Base-by-base conservation (phyloP, 169 alveolate species). In the Plasmodium yoelii region DNA sequence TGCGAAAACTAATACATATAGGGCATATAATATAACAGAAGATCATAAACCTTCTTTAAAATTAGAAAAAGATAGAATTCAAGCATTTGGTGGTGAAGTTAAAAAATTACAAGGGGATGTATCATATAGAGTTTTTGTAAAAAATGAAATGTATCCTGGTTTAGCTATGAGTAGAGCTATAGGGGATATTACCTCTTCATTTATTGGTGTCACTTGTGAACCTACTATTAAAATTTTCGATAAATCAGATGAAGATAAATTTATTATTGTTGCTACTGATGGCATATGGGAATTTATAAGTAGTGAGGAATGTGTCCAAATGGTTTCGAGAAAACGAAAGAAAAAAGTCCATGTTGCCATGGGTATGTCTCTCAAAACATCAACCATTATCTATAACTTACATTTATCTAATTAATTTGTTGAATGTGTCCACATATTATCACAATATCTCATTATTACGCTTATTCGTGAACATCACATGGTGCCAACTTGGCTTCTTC, bases 111-210 rank as follows among this genome's bases (percentile, higher is more conserved):
- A 93, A 34, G 95, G 96, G 26, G 97, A 94, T 80, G 92, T 91
- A n/a, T 97, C 98, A 19, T 84, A 90, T 70, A 89, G 98, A 61
- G 97, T 97, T 19, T 97, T 94, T 87, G 93, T 94, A 49, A 94
- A 93, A 74, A 56, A 61, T 53, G 93, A 82, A 69, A 88, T 71
- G 70, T 93, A 89, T 67, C 98, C 98, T 19, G 98, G 99, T 5
- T 90, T 97, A 72, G 97, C 99, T 7, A 95, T 97, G 98, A 93
- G 97, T 34, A 93, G 99, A 61, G 95, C 98, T 56, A 88, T 97
- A 19, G 99, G 99, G 1, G 99, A 97, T 75, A 88, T 93, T 51
- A 86, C 95, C n/a, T 97, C 97, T 1, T 91, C 95, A 47, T 88
- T 93, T 28, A 95, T 95, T 7, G 99, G 99, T 2, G 97, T 97